Evolutionary conservation across 495 filamentous ascomycete genomes (phyloP).

Genomic region (Penicillium atrosanguineum): DNA sequence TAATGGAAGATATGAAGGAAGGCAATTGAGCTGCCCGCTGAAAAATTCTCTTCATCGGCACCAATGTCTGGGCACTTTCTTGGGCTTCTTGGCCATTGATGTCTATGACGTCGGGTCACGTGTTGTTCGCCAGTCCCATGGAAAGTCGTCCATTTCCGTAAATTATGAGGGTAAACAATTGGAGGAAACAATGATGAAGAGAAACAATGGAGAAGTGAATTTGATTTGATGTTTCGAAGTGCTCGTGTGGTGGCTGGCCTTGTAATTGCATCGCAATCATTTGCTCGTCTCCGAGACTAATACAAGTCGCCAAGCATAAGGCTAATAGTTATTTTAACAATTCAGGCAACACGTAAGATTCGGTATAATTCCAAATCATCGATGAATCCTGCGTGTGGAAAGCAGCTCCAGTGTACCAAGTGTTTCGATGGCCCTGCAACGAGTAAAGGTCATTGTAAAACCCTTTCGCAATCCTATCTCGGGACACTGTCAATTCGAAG

Average conservation of each 20-base stretch:
- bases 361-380: conserved; percentile 18
- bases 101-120: not conserved
- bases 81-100: conserved; percentile 6
- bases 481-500: conserved; percentile 23
- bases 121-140: not conserved
- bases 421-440: conserved; percentile 35
- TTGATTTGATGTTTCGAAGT: not conserved
- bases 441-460: conserved; percentile 38
- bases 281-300: not conserved
- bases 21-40: not conserved
- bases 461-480: conserved; percentile 26
- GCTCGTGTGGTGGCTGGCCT: not conserved
- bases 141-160: not conserved
- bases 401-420: conserved; percentile 35
- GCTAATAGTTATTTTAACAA: not conserved
- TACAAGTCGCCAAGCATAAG: not conserved
- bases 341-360: conserved; percentile 6
- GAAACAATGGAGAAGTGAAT: not conserved
- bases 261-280: not conserved
- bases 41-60: not conserved
- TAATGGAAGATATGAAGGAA: not conserved
- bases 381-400: conserved; percentile 19
- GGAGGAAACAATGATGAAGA: not conserved
- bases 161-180: not conserved
- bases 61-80: conserved; percentile 8